Evolutionary conservation across 2,329 filamentous ascomycete species (phyloP).

Genomic region (Ophidiomyces ophidiicola): DNA sequence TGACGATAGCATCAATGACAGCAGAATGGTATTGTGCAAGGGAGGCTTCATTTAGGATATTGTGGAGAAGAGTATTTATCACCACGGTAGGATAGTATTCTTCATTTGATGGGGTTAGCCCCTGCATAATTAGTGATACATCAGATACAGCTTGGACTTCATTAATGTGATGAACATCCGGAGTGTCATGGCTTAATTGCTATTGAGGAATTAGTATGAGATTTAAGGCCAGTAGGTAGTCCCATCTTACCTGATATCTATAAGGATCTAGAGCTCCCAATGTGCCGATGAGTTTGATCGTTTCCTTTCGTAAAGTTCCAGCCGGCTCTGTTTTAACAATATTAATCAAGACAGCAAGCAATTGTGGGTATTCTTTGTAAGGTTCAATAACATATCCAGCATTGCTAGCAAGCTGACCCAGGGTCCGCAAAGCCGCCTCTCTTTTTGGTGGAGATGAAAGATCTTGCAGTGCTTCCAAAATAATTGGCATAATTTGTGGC

Average conservation of each 20-base stretch:
- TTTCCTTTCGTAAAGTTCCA: constrained; percentile 75
- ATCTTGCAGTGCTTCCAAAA: constrained; percentile 87
- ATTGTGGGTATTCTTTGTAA: constrained; percentile 85
- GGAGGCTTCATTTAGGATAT: constrained; percentile 78
- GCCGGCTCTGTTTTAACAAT: constrained; percentile 90
- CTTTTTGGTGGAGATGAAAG: constrained; percentile 81
- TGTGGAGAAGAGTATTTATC: constrained; percentile 81
- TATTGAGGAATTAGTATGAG: constrained; percentile 19
- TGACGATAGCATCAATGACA: constrained; percentile 96
- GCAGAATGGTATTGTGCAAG: constrained; percentile 81
- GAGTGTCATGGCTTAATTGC: constrained; percentile 79
- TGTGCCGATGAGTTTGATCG: constrained; percentile 92
- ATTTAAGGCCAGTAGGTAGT: background rate
- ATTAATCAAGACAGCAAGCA: constrained; percentile 81
- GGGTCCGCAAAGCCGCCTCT: constrained; percentile 76
- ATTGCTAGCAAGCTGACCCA: constrained; percentile 88
- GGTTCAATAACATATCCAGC: constrained; percentile 96
- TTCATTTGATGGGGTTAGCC: constrained; percentile 88
- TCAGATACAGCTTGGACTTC: constrained; percentile 67
- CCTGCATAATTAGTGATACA: constrained; percentile 95
- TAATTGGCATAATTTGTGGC: constrained; percentile 83
- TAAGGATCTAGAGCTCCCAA: constrained; percentile 91
- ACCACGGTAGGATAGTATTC: constrained; percentile 98
- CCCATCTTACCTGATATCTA: constrained; percentile 57
- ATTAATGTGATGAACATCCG: constrained; percentile 61